These are phyloP conservation scores for Leccinum subatratum DNA, from an alignment of 1,284 basidiomycete species.

Conservation along the genomic window DNA sequence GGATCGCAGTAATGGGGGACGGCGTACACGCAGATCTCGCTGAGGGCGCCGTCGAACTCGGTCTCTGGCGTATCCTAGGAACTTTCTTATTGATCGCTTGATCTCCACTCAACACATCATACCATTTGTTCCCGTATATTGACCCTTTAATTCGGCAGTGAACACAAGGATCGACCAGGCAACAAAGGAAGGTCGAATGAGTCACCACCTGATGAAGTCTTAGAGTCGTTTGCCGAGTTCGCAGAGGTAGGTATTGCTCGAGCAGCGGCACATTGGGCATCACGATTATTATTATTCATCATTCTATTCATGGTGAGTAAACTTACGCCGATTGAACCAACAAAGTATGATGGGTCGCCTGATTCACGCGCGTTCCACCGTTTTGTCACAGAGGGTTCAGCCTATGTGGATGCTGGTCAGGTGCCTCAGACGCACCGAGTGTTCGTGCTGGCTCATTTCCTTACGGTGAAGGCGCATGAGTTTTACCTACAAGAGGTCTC, in stretches of 20 bases:
- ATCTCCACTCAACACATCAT: background rate
- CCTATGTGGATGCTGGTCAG: background rate
- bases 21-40: conserved; percentile 65
- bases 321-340: background rate
- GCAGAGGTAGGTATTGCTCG: too few relatives aligned
- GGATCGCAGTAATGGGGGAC: conserved; percentile 54
- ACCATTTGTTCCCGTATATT: too few relatives aligned
- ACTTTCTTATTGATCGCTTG: background rate
- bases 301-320: background rate
- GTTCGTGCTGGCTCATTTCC: conserved; percentile 27
- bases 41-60: conserved; percentile 55
- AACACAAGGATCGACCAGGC: too few relatives aligned
- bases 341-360: background rate
- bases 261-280: too few relatives aligned
- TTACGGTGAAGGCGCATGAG: conserved; percentile 36
- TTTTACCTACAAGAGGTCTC: conserved; percentile 38
- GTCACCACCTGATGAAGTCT: too few relatives aligned
- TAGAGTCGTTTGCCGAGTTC: too few relatives aligned
- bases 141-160: too few relatives aligned
- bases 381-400: background rate
- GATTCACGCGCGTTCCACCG: background rate
- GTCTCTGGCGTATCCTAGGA: conserved; percentile 60
- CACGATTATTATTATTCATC: too few relatives aligned
- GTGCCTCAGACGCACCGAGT: conserved; percentile 15
- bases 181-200: too few relatives aligned